Base-by-base conservation (phyloP, 495 filamentous ascomycete genomes). In the Xylaria longipes region DNA sequence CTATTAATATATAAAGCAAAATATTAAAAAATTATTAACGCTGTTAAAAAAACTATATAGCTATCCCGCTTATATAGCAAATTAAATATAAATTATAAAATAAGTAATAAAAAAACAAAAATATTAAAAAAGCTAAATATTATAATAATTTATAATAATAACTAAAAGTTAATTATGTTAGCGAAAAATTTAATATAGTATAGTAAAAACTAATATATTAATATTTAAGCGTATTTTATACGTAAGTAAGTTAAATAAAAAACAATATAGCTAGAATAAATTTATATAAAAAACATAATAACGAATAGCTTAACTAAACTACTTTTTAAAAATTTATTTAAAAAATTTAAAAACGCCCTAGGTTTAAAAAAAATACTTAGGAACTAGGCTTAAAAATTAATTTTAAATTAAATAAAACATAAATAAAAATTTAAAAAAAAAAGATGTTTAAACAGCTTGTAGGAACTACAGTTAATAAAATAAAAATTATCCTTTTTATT, bases 111-210 rank as follows among this genome's bases (percentile, higher is more conserved):
- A 54, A 27, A 27, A 54, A 2, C 22, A 27, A 54, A 54, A 22
- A 25, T 15, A 5, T 25, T 54, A 2, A 54, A 54, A 27, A 9
- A 54, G 22, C 22, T 54, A 54, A 54, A 5, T 54, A 27, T 9
- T 54, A 54, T 54, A 54, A 54, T 54, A 54, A 54, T 54, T 22
- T 54, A 54, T 54, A 54, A 27, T 27, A 27, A 54, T 54, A 54
- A 54, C 22, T 27, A 54, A 27, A 27, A 27, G 22, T 22, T 25
- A 22, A 54, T 54, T 54, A 54, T 27, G 17, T 35, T 57, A 31
- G 27, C 5, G 35, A 57, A 57, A 33, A 57, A 57, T 12, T 35
- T 57, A 57, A 57, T 35, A 57, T 57, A 57, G 6, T 17, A 57
- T 57, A 57, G 35, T 35, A 33, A 33, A 7, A 57, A 57, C 29